Evolutionary conservation across 2,329 filamentous ascomycete genomes (phyloP), one percentile per base, ranked within the genome.

Genomic region (Botrytis elliptica): DNA sequence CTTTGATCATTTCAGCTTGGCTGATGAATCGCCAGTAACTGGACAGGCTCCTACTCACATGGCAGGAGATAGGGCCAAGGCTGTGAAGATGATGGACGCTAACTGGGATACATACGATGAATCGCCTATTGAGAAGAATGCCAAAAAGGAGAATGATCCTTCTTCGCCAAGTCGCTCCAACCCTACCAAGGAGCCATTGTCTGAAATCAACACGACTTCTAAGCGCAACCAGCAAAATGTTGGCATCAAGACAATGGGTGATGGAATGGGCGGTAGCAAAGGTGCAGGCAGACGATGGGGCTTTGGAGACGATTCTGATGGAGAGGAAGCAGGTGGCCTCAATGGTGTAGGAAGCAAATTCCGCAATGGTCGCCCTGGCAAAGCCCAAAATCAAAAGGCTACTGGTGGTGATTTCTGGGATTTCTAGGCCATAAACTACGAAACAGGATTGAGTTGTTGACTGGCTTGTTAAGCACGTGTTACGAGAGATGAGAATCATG

Each of bases 1-100:
- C 81, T 95, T 97, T 78, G 90, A 90, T 67, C 83, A 97, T 78
- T 97, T 94, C 85, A 86, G 86, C 70, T 91, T 97, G 84, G 86
- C 87, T 10, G 94, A 97, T 81, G 85, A 89, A 18, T 89, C 89
- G 75, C 89, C 90, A 49, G 84, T 83, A 16, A 82, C 82, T 29
- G 85, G 85, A 71, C 79, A 71, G 78, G 79, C 80, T 73, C 80
- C 84, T 79, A 82, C 85, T 79, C 84, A 83, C 33, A 80, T 90
- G 33, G 82, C 87, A 70, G 86, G 89, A 71, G 88, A 90, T 76
- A 89, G 88, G 76, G 86, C 88, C 81, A 93, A 93, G 83, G 90
- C 87, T 4, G 88, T 93, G 71, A 90, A 92, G 83, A 91, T 89
- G 86, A 92, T 94, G 89, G 88, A 92, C 78, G 84, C 90, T 65